Conservation (phyloP, 2,329 filamentous ascomycete genomes). For the Blumeria graminis region DNA sequence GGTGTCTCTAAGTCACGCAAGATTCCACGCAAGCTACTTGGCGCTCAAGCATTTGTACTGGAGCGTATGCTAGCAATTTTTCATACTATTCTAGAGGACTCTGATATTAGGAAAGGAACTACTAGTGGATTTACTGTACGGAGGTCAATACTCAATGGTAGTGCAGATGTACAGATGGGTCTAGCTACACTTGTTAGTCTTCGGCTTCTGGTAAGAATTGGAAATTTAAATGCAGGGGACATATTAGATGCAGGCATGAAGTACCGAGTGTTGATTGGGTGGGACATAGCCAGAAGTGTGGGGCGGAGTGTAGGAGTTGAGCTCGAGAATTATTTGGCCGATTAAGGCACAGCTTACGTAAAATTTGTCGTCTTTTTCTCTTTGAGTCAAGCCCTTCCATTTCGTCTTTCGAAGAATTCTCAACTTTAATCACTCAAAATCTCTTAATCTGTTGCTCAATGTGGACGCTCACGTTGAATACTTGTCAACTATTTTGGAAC, state of each 20-base stretch:
- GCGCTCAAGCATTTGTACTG: conserved; percentile 51
- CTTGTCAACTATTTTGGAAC: too few species aligned
- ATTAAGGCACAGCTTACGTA: conserved; percentile 18
- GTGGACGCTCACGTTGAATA: too few species aligned
- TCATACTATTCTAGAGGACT: conserved; percentile 32
- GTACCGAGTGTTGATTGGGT: conserved; percentile 58
- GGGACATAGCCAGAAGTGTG: conserved; percentile 48
- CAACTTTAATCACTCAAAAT: too few species aligned
- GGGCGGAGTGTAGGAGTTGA: conserved; percentile 56
- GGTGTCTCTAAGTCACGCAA: conserved; percentile 33
- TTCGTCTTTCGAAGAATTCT: too few species aligned
- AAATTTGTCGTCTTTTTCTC: too few species aligned
- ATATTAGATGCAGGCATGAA: conserved; percentile 42
- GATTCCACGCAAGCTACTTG: conserved; percentile 53
- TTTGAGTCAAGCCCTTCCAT: too few species aligned
- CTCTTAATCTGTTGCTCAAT: too few species aligned
- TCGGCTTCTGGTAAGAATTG: conserved; percentile 41
- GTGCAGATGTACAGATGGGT: conserved; percentile 32
- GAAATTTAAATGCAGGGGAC: conserved; percentile 27
- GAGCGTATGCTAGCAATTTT: conserved; percentile 63
- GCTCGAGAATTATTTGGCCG: conserved; percentile 51
- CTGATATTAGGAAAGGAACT: conserved; percentile 4
- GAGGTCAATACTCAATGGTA: conserved; percentile 12
- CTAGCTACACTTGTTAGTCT: conserved; percentile 52
- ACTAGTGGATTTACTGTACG: too few species aligned